Percentiles rank a stretch among this genome's conserved stretches.
Conservation (phyloP, 2,329 filamentous ascomycete species). For the Ophiocordyceps camponoti-leonardi region DNA sequence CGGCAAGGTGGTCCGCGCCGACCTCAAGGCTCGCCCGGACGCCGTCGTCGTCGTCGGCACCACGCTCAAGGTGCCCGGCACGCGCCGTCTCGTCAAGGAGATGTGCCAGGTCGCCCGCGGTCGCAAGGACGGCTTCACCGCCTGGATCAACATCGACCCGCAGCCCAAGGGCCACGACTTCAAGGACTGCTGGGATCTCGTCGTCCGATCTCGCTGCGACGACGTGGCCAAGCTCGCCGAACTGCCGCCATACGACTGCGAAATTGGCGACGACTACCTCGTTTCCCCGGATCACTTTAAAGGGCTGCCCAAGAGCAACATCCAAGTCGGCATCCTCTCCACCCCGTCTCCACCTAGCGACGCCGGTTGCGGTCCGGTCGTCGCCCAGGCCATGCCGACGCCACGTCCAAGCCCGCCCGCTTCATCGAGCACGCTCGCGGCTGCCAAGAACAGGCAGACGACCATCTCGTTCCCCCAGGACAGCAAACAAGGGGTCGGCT, state of each 20-base stretch:
- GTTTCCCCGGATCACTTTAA: conserved; percentile 27
- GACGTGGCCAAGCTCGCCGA: conserved; percentile 62
- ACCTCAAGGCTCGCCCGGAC: conserved; percentile 73
- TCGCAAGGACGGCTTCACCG: conserved; percentile 66
- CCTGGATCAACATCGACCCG: conserved; percentile 87
- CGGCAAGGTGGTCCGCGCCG: conserved; percentile 72
- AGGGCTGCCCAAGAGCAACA: conserved; percentile 18
- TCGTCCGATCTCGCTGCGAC: conserved; percentile 77
- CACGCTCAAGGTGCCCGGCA: conserved; percentile 86
- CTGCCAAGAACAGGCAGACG: conserved; percentile 29
- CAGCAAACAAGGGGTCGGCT: too few relatives aligned
- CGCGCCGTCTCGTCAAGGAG: conserved; percentile 75
- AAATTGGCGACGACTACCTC: conserved; percentile 32
- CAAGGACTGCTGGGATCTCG: conserved; percentile 83
- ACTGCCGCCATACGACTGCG: conserved; percentile 39
- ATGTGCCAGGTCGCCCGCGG: conserved; percentile 77
- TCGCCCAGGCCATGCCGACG: conserved; percentile 35
- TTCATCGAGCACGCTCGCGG: conserved; percentile 20
- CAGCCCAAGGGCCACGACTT: conserved; percentile 72
- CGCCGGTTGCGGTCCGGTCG: conserved; percentile 22
- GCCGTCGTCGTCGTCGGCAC: conserved; percentile 91
- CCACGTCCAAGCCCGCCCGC: conserved; percentile 36
- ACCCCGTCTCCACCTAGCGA: conserved; percentile 10
- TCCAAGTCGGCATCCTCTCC: conserved; percentile 13
- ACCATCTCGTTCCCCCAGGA: conserved; percentile 26